Percentiles rank a stretch among this genome's conserved stretches.
These are phyloP conservation scores for Platanus orientalis DNA, from an alignment of 164 flowering plant species.

Conservation along the genomic window DNA sequence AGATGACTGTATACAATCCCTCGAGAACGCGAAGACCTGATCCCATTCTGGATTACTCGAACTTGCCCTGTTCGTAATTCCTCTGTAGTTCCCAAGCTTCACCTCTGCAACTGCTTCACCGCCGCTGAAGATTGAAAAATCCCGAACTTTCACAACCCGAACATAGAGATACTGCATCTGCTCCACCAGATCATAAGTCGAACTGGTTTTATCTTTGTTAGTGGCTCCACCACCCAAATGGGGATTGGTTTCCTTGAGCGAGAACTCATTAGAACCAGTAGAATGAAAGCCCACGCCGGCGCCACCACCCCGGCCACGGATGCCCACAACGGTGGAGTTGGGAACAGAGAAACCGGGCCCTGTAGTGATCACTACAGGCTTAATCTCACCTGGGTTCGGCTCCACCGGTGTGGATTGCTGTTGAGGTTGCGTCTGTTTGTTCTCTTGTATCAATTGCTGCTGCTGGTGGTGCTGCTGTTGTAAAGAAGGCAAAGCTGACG, in stretches of 20 bases:
- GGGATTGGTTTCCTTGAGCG: constrained; percentile 77
- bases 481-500: constrained; percentile 1
- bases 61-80: constrained; percentile 20
- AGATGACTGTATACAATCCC: constrained; percentile 73
- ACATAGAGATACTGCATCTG: constrained; percentile 36
- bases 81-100: constrained; percentile 38
- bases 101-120: constrained; percentile 28
- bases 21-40: constrained; percentile 76
- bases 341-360: constrained; percentile 9
- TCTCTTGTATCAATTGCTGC: constrained; percentile 15
- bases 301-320: constrained; percentile 4
- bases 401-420: constrained; percentile 14
- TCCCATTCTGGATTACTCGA: constrained; percentile 66
- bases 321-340: not conserved
- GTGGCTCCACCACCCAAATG: constrained; percentile 61
- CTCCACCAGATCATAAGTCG: constrained; percentile 37
- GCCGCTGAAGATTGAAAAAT: constrained; percentile 8
- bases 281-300: constrained; percentile 28
- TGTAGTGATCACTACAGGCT: constrained; percentile 20
- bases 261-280: constrained; percentile 41
- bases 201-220: constrained; percentile 23
- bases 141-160: constrained; percentile 25
- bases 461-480: constrained; percentile 17
- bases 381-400: constrained; percentile 21
- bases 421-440: constrained; percentile 15